These are phyloP conservation scores for Tylopilus rubrobrunneus DNA, from an alignment of 768 basidiomycete genomes.

Conservation along the genomic window DNA sequence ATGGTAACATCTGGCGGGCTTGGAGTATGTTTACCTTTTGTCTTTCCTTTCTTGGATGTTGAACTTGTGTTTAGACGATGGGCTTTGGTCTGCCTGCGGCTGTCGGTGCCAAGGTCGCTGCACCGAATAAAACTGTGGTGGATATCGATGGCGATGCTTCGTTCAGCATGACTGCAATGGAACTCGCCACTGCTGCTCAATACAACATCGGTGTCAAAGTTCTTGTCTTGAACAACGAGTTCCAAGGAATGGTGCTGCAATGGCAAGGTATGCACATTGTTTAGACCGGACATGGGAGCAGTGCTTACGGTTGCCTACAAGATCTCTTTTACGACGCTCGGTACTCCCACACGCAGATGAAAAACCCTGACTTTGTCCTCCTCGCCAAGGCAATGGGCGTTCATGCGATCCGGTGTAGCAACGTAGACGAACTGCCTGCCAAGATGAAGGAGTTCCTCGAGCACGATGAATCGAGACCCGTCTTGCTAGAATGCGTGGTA, in stretches of 20 bases:
- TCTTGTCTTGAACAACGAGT: constrained; percentile 90
- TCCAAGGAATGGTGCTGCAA: constrained; percentile 99
- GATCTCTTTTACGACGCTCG: constrained; percentile 96
- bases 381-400: constrained; percentile 90
- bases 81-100: constrained; percentile 94
- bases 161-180: constrained; percentile 99
- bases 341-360: constrained; percentile 97
- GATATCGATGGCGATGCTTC: constrained; percentile 98
- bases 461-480: constrained; percentile 81
- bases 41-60: neutral
- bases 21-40: constrained; percentile 55
- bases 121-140: constrained; percentile 87
- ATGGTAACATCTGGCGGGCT: constrained; percentile 95
- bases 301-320: constrained; percentile 18
- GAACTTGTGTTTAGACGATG: constrained; percentile 68
- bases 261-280: constrained; percentile 77
- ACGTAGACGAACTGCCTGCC: constrained; percentile 70
- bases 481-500: constrained; percentile 88
- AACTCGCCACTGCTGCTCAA: constrained; percentile 90
- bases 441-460: constrained; percentile 99
- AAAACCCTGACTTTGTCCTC: constrained; percentile 90
- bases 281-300: neutral
- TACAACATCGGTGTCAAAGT: constrained; percentile 94
- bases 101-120: constrained; percentile 96
- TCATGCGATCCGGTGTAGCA: constrained; percentile 78